Evolutionary conservation across 2,329 filamentous ascomycete species (phyloP).

Genomic region (Ophiostoma ips): DNA sequence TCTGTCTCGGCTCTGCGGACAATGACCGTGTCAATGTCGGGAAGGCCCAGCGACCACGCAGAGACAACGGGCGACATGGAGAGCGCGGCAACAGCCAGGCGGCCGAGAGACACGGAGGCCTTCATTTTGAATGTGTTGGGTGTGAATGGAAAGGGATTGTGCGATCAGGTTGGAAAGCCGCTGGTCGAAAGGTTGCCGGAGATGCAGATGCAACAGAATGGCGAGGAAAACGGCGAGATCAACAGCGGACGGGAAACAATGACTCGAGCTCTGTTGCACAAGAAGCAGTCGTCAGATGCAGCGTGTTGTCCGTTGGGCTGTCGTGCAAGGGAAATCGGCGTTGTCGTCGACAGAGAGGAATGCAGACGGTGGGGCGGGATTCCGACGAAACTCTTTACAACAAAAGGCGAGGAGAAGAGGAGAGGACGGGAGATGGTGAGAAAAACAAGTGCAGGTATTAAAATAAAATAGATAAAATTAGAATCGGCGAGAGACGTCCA

Average conservation of each 20-base stretch:
- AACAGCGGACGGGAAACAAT: neutral
- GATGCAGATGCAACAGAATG: too few relatives aligned
- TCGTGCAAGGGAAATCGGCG: constrained; percentile 2
- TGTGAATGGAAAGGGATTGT: neutral
- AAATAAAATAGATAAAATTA: neutral
- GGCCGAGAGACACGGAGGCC: constrained; percentile 29
- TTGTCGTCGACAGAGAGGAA: neutral
- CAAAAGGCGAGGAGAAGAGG: neutral
- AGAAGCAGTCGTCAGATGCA: neutral
- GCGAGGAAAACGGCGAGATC: neutral
- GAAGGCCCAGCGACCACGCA: constrained; percentile 37
- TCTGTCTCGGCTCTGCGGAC: constrained; percentile 26
- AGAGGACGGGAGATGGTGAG: neutral
- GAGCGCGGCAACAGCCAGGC: constrained; percentile 36
- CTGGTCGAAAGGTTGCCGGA: neutral
- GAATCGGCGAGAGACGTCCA: neutral
- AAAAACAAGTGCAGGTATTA: neutral
- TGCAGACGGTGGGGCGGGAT: constrained; percentile 2
- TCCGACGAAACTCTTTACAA: too few relatives aligned
- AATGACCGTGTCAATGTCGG: constrained; percentile 37
- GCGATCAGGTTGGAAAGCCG: neutral
- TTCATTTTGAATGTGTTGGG: constrained; percentile 8
- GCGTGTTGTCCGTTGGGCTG: neutral
- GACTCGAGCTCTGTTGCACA: neutral
- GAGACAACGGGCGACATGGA: constrained; percentile 37